Evolutionary conservation across 352 stramenopile genomes (phyloP), one percentile per base, ranked within the genome.

Genomic region (Phytophthora crassamura): DNA sequence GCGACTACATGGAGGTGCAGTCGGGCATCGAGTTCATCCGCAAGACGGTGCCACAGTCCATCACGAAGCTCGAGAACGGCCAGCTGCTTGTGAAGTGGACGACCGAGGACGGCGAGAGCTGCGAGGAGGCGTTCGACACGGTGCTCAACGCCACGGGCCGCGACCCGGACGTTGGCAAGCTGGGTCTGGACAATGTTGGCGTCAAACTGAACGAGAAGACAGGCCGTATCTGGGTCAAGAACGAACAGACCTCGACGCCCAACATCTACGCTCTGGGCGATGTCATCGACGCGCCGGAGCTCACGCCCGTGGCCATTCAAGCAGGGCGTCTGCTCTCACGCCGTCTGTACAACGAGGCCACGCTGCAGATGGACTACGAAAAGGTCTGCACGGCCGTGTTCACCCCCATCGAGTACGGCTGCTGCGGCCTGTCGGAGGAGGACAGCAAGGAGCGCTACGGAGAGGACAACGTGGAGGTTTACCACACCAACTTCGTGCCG

Each of bases 251-350:
- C 1, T 90, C 84, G 43, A 93, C 93, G 49, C 81, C 94, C 14
- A 98, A 99, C 75, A 95, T 99, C 62, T 99, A 98, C 68, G 97
- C 96, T 15, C 95, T 99, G 52, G 98, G 97, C 30, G 97, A 99
- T 86, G 96, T 98, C 12, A 96, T 98, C 71, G 92, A 98, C 50
- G 94, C 89, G 56, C 97, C 95, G 0, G 98, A 99, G 78, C 86
- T 99, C 36, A 99, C 98, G 10, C 98, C 97, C 4, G 97, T 99
- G 36, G 98, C 98, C 6, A 99, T 99, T 62, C 91, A 99, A 72
- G 94, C 96, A 4, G 97, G 97, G 39, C 83, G 84, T 30, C 64
- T 90, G 32, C 82, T 99, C n/a, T 86, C 94, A 35, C 88, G 92
- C 16, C 95, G 96, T 48, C 74, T 99, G 28, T 99, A 96, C 75